These are phyloP conservation scores for Termitomyces sp. DNA, from an alignment of 768 basidiomycete genomes.

Conservation along the genomic window DNA sequence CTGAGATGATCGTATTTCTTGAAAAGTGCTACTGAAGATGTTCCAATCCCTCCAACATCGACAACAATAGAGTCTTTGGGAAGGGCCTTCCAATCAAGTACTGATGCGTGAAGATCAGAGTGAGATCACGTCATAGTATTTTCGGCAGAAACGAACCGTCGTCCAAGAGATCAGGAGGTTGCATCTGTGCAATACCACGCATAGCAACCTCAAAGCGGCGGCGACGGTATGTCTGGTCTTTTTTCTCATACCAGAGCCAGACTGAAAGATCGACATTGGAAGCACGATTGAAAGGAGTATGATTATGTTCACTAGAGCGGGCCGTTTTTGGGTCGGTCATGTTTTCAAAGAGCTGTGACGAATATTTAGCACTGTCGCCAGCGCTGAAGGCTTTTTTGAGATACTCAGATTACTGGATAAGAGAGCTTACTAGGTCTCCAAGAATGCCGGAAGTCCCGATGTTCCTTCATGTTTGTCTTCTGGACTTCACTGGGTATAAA, in stretches of 20 bases:
- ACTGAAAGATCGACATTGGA: neutral
- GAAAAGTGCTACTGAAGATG: slow-evolving; percentile 16
- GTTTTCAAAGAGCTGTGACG: slow-evolving; percentile 22
- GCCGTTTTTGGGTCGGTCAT: slow-evolving; percentile 16
- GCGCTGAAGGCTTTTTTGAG: slow-evolving; percentile 10
- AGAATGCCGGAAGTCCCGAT: slow-evolving; percentile 20
- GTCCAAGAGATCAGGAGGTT: neutral
- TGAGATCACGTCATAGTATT: neutral
- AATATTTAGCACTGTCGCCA: slow-evolving; percentile 16
- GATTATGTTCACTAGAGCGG: slow-evolving; percentile 13
- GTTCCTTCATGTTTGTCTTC: slow-evolving; percentile 24
- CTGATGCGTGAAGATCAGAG: slow-evolving; percentile 6
- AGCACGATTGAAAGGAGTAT: slow-evolving; percentile 9
- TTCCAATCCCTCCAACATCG: slow-evolving; percentile 25
- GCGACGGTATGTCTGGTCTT: slow-evolving; percentile 2
- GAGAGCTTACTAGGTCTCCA: slow-evolving; percentile 16
- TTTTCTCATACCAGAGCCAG: slow-evolving; percentile 1
- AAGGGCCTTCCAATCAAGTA: slow-evolving; percentile 19
- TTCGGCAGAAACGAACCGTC: neutral
- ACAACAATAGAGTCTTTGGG: slow-evolving; percentile 18
- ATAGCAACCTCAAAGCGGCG: slow-evolving; percentile 1
- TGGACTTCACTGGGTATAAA: slow-evolving; percentile 12
- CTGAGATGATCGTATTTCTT: slow-evolving; percentile 14
- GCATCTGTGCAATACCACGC: neutral
- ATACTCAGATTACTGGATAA: neutral